Conservation (phyloP, 2,329 filamentous ascomycete species). For the Shiraia sp. region DNA sequence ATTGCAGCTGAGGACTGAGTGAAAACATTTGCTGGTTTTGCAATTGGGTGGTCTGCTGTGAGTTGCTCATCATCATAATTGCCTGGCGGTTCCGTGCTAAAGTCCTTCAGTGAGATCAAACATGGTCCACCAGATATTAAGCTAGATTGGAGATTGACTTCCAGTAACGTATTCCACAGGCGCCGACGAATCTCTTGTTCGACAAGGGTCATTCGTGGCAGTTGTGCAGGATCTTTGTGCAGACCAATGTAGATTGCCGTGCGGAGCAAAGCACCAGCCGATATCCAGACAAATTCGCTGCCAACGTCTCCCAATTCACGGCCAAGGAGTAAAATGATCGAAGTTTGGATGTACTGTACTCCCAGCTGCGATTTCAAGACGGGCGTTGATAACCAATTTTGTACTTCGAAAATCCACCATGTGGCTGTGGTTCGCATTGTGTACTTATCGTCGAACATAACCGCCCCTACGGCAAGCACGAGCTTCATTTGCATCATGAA, state of each 20-base stretch:
- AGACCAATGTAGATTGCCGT: slow-evolving; percentile 48
- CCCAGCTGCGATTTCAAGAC: slow-evolving; percentile 57
- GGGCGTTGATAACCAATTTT: slow-evolving; percentile 59
- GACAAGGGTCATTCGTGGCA: slow-evolving; percentile 28
- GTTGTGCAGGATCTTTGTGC: slow-evolving; percentile 44
- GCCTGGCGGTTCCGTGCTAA: slow-evolving; percentile 42
- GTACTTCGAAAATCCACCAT: slow-evolving; percentile 63
- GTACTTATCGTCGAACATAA: slow-evolving; percentile 55
- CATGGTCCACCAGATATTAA: slow-evolving; percentile 43
- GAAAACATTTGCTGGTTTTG: slow-evolving; percentile 29
- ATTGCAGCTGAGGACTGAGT: slow-evolving; percentile 44
- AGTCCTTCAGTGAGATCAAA: slow-evolving; percentile 41
- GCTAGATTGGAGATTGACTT: slow-evolving; percentile 44
- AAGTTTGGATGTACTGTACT: slow-evolving; percentile 56
- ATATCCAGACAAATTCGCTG: slow-evolving; percentile 44
- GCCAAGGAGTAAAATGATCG: slow-evolving; percentile 45
- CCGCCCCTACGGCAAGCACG: slow-evolving; percentile 61
- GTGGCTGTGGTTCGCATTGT: slow-evolving; percentile 55
- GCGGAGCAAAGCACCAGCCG: slow-evolving; percentile 43
- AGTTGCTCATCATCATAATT: slow-evolving; percentile 51
- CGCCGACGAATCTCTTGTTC: slow-evolving; percentile 36
- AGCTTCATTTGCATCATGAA: slow-evolving; percentile 64
- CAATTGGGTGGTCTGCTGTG: slow-evolving; percentile 22
- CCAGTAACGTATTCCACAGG: slow-evolving; percentile 42
- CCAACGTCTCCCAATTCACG: slow-evolving; percentile 42